Evolutionary conservation across 495 filamentous ascomycete genomes (phyloP).

Genomic region (Gamarada debralockiae): DNA sequence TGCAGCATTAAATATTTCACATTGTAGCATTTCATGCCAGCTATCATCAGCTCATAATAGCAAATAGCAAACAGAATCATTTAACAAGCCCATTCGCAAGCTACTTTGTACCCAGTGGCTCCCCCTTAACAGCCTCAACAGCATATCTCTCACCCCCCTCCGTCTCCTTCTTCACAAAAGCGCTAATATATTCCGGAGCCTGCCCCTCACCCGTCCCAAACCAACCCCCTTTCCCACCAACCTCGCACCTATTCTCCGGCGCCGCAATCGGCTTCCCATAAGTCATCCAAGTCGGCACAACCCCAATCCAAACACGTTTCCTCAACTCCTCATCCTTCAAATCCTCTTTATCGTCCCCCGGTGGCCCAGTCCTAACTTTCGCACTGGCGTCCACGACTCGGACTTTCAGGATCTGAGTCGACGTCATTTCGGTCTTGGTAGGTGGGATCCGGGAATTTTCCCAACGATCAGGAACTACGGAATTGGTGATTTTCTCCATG

Average conservation of each 20-base stretch:
- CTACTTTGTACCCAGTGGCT: not conserved
- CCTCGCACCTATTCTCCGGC: constrained; percentile 14
- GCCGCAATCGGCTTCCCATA: constrained; percentile 64
- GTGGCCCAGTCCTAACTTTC: constrained; percentile 68
- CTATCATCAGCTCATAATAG: not conserved
- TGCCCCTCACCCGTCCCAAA: not conserved
- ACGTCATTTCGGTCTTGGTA: constrained; percentile 69
- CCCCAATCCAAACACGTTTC: constrained; percentile 71
- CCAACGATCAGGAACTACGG: constrained; percentile 67
- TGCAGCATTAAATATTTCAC: too few relatives aligned
- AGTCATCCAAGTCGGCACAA: constrained; percentile 67
- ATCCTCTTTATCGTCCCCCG: constrained; percentile 71
- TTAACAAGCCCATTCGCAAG: not conserved
- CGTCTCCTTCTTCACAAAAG: constrained; percentile 18
- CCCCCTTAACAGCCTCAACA: constrained; percentile 1
- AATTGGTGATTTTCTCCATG: constrained; percentile 77
- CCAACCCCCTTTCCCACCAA: not conserved
- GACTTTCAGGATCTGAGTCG: constrained; percentile 71
- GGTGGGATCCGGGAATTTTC: constrained; percentile 64
- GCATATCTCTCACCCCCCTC: constrained; percentile 11
- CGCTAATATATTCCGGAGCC: constrained; percentile 17
- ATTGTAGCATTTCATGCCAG: too few relatives aligned
- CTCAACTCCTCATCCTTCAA: constrained; percentile 55
- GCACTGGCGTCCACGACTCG: constrained; percentile 67
- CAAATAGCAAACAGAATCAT: not conserved